Base-by-base conservation (phyloP, 257 asterid genomes). In the Jacaranda copaia region DNA sequence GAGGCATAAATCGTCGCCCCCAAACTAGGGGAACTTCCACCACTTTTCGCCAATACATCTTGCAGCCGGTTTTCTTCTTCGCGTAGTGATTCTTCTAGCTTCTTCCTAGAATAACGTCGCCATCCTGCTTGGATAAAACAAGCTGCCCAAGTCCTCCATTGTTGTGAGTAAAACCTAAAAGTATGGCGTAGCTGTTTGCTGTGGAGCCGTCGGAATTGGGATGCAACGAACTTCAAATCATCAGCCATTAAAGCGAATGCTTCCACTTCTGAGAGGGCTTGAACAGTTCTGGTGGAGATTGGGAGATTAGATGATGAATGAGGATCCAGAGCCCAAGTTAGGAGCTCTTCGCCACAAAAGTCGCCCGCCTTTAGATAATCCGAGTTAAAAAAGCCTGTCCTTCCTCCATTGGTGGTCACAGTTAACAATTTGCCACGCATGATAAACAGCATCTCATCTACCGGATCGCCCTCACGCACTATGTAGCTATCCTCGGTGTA, bases 141-240 rank as follows among this genome's bases (percentile, higher is more conserved):
- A 11, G 99, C 99, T 0, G 99, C 99, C 99, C 98, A 94, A 2
- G 93, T 89, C 82, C 98, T 84, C 98, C 98, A 94, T 55, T 94
- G 98, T 77, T 90, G 98, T 0, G 98, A 94, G 81, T 92, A 90
- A 63, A 85, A 91, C 83, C 99, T 79, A 51, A 94, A 94, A 1
- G 98, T 92, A 76, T 94, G 98, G 1, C 97, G 96, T 8, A 94
- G 86, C 80, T 94, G 96, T 77, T 90, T 92, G 67, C 96, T 89
- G 81, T 94, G 98, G 6, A 94, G 90, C 32, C 97, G 82, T 53
- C 98, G 66, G 87, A 94, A 94, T 74, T 92, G 98, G 38, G 92
- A 88, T 3, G 98, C 97, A 0, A 92, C 98, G 8, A 82, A 92
- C 79, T 90, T 94, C 84, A 94, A 70, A 78, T 92, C 98, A 40